Percentiles rank a stretch among this genome's conserved stretches.
phyloP scores from a whole-genome alignment of 2,329 filamentous ascomycete species.

The Aureobasidium musti region DNA sequence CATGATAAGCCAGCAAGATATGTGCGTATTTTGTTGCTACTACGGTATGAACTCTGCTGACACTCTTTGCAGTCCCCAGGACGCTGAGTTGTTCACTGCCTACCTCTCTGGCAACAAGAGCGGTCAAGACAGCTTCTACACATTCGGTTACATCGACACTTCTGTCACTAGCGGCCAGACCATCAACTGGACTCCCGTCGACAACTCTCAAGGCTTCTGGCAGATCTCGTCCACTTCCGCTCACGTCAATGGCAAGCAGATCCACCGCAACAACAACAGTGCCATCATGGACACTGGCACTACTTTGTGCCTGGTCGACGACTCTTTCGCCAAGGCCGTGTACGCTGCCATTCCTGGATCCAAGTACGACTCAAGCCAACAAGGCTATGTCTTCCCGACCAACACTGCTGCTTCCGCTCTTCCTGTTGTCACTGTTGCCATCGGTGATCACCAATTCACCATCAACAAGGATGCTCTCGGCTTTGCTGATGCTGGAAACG shows the following conservation, averaged over 20 bases:
- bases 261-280: slow-evolving; percentile 58
- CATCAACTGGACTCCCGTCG: slow-evolving; percentile 59
- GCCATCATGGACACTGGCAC: slow-evolving; percentile 74
- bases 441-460: slow-evolving; percentile 62
- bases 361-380: slow-evolving; percentile 54
- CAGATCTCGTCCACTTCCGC: slow-evolving; percentile 60
- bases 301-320: slow-evolving; percentile 65
- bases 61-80: slow-evolving; percentile 36
- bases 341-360: slow-evolving; percentile 66
- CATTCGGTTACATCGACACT: slow-evolving; percentile 72
- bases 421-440: slow-evolving; percentile 63
- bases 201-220: slow-evolving; percentile 70
- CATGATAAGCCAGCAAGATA: slow-evolving; percentile 62
- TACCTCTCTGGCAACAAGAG: slow-evolving; percentile 63
- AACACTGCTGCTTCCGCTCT: slow-evolving; percentile 55
- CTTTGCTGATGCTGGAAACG: slow-evolving; percentile 58
- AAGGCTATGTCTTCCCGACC: slow-evolving; percentile 66
- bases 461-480: slow-evolving; percentile 65
- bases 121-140: slow-evolving; percentile 62
- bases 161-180: slow-evolving; percentile 51
- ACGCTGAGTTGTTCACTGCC: slow-evolving; percentile 62
- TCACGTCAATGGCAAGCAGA: slow-evolving; percentile 58
- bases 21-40: slow-evolving; percentile 37
- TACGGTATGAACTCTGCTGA: slow-evolving; percentile 37
- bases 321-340: slow-evolving; percentile 61